phyloP scores from a whole-genome alignment of 768 basidiomycete species.

The Calocybe gangraenosa region DNA sequence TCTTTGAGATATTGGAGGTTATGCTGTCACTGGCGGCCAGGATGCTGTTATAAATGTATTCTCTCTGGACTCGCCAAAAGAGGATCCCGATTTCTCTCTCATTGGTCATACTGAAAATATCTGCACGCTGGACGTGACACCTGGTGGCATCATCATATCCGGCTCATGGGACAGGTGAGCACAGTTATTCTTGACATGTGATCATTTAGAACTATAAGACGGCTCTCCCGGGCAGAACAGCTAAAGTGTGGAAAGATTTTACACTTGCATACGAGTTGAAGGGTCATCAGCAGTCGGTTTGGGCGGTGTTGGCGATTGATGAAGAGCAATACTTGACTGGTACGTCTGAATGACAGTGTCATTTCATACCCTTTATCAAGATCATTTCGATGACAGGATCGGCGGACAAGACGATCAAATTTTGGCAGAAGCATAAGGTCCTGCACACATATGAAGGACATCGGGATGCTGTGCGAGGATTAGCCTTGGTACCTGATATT shows the following conservation, averaged over 20 bases:
- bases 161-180: conserved; percentile 96
- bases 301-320: conserved; percentile 83
- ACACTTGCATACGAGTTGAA: conserved; percentile 66
- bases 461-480: conserved; percentile 84
- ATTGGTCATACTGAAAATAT: conserved; percentile 90
- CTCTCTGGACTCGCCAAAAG: conserved; percentile 48
- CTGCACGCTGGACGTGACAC: conserved; percentile 73
- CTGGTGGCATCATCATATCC: conserved; percentile 76
- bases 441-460: conserved; percentile 82
- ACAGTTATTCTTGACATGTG: not conserved
- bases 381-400: conserved; percentile 51
- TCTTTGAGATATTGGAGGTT: conserved; percentile 50
- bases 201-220: not conserved
- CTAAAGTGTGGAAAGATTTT: conserved; percentile 90
- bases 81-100: conserved; percentile 78
- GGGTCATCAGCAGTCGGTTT: conserved; percentile 89
- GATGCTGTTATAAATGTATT: conserved; percentile 88
- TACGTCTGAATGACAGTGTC: conserved; percentile 24
- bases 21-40: conserved; percentile 83
- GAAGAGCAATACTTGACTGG: conserved; percentile 81
- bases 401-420: conserved; percentile 90
- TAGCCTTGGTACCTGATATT: conserved; percentile 76
- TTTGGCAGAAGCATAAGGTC: conserved; percentile 77
- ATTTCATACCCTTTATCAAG: conserved; percentile 2
- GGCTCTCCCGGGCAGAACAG: conserved; percentile 56